Conservation (phyloP, 2,329 filamentous ascomycete species). For the Dactylellina cionopaga region DNA sequence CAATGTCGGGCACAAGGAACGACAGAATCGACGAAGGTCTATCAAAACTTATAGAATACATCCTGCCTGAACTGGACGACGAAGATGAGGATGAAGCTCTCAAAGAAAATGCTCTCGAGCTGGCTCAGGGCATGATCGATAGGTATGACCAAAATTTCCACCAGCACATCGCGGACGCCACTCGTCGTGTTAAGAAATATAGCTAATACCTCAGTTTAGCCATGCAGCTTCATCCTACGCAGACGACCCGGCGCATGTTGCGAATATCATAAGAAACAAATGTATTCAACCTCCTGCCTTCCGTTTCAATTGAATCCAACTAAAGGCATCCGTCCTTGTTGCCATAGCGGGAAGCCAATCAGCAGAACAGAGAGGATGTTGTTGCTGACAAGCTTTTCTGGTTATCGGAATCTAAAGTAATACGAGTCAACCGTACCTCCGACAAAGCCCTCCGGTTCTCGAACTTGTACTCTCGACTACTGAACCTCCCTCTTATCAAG, state of each 20-base stretch:
- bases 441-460: constrained; percentile 84
- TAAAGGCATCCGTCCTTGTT: constrained; percentile 46
- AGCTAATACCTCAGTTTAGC: constrained; percentile 54
- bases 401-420: constrained; percentile 65
- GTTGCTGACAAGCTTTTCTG: constrained; percentile 36
- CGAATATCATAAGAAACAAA: constrained; percentile 89
- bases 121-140: constrained; percentile 64
- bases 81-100: constrained; percentile 51
- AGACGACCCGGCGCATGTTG: constrained; percentile 87
- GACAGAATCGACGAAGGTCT: constrained; percentile 53
- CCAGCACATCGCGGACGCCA: background rate
- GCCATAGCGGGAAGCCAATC: constrained; percentile 1
- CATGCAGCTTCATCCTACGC: constrained; percentile 67
- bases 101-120: constrained; percentile 47
- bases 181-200: constrained; percentile 56
- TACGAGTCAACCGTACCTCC: constrained; percentile 77
- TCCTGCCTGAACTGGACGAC: constrained; percentile 49
- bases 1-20: constrained; percentile 17
- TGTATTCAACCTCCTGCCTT: constrained; percentile 58
- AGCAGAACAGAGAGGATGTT: constrained; percentile 6
- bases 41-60: constrained; percentile 51
- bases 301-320: background rate
- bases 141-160: constrained; percentile 61
- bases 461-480: constrained; percentile 86
- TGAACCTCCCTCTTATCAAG: constrained; percentile 89